phyloP scores from a whole-genome alignment of 768 basidiomycete genomes.

The Psilocybe azurescens region DNA sequence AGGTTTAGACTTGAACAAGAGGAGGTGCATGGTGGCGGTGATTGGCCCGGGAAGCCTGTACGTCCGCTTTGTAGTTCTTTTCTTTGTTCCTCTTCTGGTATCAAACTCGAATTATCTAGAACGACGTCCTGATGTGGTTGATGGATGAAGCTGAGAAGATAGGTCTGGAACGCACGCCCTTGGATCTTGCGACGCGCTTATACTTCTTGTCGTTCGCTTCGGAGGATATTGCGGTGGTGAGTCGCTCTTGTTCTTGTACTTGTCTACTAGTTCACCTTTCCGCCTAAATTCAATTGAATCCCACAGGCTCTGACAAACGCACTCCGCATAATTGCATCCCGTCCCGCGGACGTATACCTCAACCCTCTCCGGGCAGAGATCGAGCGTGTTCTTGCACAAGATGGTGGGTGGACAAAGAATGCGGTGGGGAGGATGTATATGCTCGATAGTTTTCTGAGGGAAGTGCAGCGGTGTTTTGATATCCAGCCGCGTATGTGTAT shows the following conservation, averaged over 20 bases:
- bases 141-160: slow-evolving; percentile 34
- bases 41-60: slow-evolving; percentile 43
- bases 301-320: slow-evolving; percentile 37
- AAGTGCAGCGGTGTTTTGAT: slow-evolving; percentile 40
- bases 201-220: slow-evolving; percentile 43
- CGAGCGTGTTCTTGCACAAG: slow-evolving; percentile 27
- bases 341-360: slow-evolving; percentile 31
- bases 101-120: slow-evolving; percentile 28
- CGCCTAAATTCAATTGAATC: background rate
- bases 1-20: slow-evolving; percentile 32
- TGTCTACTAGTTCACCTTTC: slow-evolving; percentile 27
- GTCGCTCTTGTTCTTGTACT: slow-evolving; percentile 43
- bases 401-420: slow-evolving; percentile 32
- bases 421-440: slow-evolving; percentile 42
- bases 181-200: slow-evolving; percentile 32
- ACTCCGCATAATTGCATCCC: slow-evolving; percentile 38
- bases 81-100: background rate
- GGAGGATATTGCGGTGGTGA: slow-evolving; percentile 42
- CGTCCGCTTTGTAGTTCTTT: background rate
- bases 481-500: slow-evolving; percentile 28
- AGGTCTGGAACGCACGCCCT: slow-evolving; percentile 28
- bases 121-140: slow-evolving; percentile 45
- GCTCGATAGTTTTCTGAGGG: slow-evolving; percentile 56
- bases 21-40: slow-evolving; percentile 30
- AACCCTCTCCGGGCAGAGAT: slow-evolving; percentile 45